These are phyloP conservation scores for Geotrichum carabidarum DNA, from an alignment of 1,139 yeast species.

Conservation along the genomic window DNA sequence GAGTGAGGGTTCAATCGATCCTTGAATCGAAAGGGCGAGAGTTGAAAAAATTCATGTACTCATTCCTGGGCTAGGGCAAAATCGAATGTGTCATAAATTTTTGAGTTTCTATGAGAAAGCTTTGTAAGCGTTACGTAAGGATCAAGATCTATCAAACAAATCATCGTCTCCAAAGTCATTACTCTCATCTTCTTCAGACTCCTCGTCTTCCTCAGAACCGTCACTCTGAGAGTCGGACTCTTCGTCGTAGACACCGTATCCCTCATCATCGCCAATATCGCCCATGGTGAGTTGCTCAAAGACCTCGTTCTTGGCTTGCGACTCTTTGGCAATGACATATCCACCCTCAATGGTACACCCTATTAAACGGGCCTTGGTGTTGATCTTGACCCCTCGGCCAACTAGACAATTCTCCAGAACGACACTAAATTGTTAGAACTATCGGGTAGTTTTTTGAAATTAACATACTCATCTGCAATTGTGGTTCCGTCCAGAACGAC, in stretches of 20 bases:
- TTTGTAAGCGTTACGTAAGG: no score
- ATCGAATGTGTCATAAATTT: no score
- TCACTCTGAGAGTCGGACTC: slow-evolving; percentile 32
- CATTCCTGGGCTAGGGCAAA: no score
- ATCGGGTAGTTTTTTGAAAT: not conserved
- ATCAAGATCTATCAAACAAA: slow-evolving; percentile 44
- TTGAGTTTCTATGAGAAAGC: no score
- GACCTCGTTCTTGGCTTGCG: slow-evolving; percentile 78
- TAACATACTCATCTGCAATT: slow-evolving; percentile 67
- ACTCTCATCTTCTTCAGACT: slow-evolving; percentile 23
- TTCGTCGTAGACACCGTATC: slow-evolving; percentile 27
- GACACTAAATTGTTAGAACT: slow-evolving; percentile 19
- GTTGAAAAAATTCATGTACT: no score
- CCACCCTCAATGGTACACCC: slow-evolving; percentile 84
- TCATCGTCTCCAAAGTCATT: slow-evolving; percentile 37
- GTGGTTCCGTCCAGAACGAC: slow-evolving; percentile 65
- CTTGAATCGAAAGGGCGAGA: no score
- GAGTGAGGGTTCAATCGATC: no score
- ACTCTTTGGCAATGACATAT: slow-evolving; percentile 44
- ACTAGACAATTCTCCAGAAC: slow-evolving; percentile 79
- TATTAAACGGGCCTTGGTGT: slow-evolving; percentile 37
- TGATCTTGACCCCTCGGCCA: slow-evolving; percentile 63
- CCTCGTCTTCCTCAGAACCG: slow-evolving; percentile 39
- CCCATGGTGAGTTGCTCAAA: slow-evolving; percentile 41
- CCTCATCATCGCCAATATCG: slow-evolving; percentile 36